Percentiles rank a stretch among this genome's conserved stretches.
Evolutionary conservation across 495 filamentous ascomycete genomes (phyloP).

Genomic region (Stereocaulon alpinum): DNA sequence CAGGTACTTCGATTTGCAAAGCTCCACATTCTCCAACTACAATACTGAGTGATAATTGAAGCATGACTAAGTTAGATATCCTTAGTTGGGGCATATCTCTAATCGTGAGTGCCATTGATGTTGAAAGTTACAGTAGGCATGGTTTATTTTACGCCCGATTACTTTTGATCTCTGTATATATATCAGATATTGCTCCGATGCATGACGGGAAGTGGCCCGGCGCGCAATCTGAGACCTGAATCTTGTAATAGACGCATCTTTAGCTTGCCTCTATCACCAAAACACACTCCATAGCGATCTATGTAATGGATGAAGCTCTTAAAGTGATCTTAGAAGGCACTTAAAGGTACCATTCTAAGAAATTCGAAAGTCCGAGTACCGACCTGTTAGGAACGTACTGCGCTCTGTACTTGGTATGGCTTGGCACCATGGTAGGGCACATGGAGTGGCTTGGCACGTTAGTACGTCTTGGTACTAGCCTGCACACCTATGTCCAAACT

Average conservation of each 20-base stretch:
- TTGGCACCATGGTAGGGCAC: too few species aligned
- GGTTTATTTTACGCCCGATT: neutral
- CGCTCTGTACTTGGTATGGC: too few species aligned
- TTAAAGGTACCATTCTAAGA: neutral
- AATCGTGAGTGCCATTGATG: neutral
- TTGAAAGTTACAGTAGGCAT: neutral
- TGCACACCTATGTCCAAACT: too few species aligned
- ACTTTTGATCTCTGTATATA: neutral
- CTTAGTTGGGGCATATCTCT: neutral
- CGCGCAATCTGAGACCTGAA: neutral
- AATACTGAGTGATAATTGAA: neutral
- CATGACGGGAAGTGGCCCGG: neutral
- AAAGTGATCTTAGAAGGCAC: neutral
- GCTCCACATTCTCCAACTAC: neutral
- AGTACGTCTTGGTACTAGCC: too few species aligned
- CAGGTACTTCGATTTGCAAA: conserved; percentile 7
- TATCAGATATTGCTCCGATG: neutral
- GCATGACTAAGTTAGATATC: conserved; percentile 3
- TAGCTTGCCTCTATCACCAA: neutral
- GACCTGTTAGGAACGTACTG: too few species aligned
- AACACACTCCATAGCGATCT: neutral
- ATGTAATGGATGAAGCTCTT: neutral
- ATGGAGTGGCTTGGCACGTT: too few species aligned
- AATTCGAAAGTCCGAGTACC: neutral
- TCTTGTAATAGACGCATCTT: neutral